Conservation (phyloP, 805 yeast genomes). For the Ogataea siamensis region DNA sequence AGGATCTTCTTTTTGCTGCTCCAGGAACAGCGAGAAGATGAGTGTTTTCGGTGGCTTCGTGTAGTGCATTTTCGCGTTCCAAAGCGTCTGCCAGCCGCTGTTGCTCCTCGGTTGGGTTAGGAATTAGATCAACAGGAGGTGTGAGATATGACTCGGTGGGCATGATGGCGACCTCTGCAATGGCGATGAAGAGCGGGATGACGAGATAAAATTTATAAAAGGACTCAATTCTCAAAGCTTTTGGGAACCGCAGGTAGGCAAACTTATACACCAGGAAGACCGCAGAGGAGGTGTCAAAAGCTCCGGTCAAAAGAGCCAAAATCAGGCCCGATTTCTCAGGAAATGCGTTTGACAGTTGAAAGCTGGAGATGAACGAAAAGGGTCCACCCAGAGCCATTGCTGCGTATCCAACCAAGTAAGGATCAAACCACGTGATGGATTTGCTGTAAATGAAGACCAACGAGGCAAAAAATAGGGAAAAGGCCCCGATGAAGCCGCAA, state of each 20-base stretch:
- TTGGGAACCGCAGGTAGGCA: constrained; percentile 35
- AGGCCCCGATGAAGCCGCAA: constrained; percentile 53
- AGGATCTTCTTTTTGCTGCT: constrained; percentile 42
- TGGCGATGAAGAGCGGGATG: constrained; percentile 49
- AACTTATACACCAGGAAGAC: constrained; percentile 48
- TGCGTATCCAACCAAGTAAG: constrained; percentile 51
- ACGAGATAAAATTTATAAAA: constrained; percentile 48
- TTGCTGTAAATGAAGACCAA: constrained; percentile 43
- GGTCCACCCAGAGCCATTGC: constrained; percentile 59
- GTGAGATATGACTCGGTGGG: constrained; percentile 49
- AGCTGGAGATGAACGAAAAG: constrained; percentile 52
- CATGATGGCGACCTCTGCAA: constrained; percentile 47
- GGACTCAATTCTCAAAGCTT: constrained; percentile 38
- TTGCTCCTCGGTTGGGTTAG: constrained; percentile 31
- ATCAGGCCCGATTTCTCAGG: constrained; percentile 52
- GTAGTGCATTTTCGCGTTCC: constrained; percentile 26
- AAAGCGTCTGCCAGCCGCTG: constrained; percentile 28
- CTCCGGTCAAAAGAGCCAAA: constrained; percentile 54
- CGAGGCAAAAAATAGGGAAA: constrained; percentile 45
- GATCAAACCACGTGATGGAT: constrained; percentile 39
- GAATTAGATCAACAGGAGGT: constrained; percentile 35
- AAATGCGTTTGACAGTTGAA: constrained; percentile 56
- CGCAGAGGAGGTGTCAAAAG: constrained; percentile 58
- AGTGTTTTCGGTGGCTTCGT: constrained; percentile 20
- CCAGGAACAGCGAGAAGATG: constrained; percentile 18